Base-by-base conservation (phyloP, 805 yeast species). In the Isabelozyma gotoi region DNA sequence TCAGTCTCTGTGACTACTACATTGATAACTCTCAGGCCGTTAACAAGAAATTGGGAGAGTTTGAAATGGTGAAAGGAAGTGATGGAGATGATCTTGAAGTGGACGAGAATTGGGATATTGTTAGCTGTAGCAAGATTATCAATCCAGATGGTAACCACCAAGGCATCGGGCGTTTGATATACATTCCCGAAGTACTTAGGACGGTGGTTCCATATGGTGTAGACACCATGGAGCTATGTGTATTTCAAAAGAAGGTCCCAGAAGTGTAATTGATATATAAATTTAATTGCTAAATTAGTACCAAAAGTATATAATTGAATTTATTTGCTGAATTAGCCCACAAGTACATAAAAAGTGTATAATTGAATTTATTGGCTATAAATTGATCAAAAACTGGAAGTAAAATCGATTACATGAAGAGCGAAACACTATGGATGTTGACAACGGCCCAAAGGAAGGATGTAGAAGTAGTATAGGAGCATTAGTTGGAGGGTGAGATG, bases 1-100 rank as follows among this genome's bases (percentile, higher is more conserved):
- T 80, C 24, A 65, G 62, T 0, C 50, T 65, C 6, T 91, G 98
- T 65, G 83, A 85, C 48, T 90, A 76, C 54, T 78, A 79, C 43
- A 67, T 91, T 34, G 97, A 91, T 62, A 74, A 84, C 34, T 63
- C 73, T 37, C 69, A 73, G 43, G 71, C 76, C 1, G 71, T 74
- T n/a, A 73, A 77, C 49, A 8, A 47, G 1, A 75, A 68, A 15
- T 57, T 55, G 15, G 78, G 76, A 18, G 86, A 80, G 47, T 55
- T 64, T 1, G 50, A 48, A 37, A 35, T 65, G 3, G 21, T 60
- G 8, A 41, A 41, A 15, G 37, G 40, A 11, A 40, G 17, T 20
- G 56, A 16, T 32, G 46, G 24, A 11, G 65, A 58, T 47, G 47
- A 38, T 7, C 19, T 12, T 35, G 44, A 40, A 34, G 50, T 7